Percentiles rank a stretch among this genome's conserved stretches.
phyloP scores from a whole-genome alignment of 768 basidiomycete genomes.

The Boletus pseudopeckii region DNA sequence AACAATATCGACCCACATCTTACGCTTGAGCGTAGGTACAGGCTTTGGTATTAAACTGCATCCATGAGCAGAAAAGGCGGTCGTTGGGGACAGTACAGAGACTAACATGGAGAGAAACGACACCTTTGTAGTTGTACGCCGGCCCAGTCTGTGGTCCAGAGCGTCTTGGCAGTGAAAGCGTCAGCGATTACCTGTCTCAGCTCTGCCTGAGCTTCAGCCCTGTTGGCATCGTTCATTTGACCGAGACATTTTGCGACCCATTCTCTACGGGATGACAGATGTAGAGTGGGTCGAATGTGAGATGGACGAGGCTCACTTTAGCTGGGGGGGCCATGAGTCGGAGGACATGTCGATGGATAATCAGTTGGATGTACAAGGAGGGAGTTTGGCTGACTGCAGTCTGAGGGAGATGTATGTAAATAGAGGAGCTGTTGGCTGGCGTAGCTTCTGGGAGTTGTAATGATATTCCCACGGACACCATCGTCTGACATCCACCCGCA shows the following conservation, averaged over 20 bases:
- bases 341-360: slow-evolving; percentile 51
- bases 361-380: not conserved
- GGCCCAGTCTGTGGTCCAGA: slow-evolving; percentile 95
- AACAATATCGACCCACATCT: slow-evolving; percentile 46
- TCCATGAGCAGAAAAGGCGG: slow-evolving; percentile 1
- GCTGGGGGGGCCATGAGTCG: slow-evolving; percentile 76
- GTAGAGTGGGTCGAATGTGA: not conserved
- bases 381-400: not conserved
- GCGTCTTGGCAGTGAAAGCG: slow-evolving; percentile 76
- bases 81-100: slow-evolving; percentile 20
- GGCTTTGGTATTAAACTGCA: slow-evolving; percentile 61
- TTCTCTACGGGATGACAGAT: slow-evolving; percentile 51
- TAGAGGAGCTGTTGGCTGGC: not conserved
- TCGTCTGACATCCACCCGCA: not conserved
- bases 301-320: slow-evolving; percentile 51
- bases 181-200: slow-evolving; percentile 96
- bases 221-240: slow-evolving; percentile 86
- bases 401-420: slow-evolving; percentile 10
- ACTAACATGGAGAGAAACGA: not conserved
- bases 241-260: slow-evolving; percentile 95
- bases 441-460: not conserved
- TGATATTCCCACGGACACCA: slow-evolving; percentile 22
- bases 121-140: slow-evolving; percentile 86
- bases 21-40: slow-evolving; percentile 59
- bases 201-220: slow-evolving; percentile 86